These are phyloP conservation scores for Agrocybe pediades DNA, from an alignment of 768 basidiomycete genomes.

Conservation along the genomic window DNA sequence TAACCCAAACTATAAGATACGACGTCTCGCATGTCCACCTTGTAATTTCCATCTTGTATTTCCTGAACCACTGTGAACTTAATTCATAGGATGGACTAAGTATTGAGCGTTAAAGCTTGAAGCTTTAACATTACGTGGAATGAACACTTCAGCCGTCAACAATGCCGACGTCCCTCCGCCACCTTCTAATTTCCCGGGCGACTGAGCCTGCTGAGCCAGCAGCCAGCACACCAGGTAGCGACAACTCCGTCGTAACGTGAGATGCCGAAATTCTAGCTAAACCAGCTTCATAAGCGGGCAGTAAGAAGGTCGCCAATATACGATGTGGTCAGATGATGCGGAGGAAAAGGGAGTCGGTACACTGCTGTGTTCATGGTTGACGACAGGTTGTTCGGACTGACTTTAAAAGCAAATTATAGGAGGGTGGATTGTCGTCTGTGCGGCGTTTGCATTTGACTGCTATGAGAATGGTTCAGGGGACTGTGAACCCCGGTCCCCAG, in stretches of 20 bases:
- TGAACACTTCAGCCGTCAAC: slow-evolving; percentile 67
- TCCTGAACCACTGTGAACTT: no score
- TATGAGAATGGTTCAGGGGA: no score
- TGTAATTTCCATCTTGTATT: no score
- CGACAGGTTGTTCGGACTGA: slow-evolving; percentile 57
- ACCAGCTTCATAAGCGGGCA: slow-evolving; percentile 79
- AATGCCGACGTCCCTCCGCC: slow-evolving; percentile 42
- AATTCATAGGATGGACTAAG: no score
- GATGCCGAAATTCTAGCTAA: slow-evolving; percentile 73
- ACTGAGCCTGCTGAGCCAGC: slow-evolving; percentile 42
- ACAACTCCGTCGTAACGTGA: slow-evolving; percentile 75
- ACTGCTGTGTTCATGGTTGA: slow-evolving; percentile 14
- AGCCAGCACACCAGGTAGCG: slow-evolving; percentile 65
- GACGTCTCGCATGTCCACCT: no score
- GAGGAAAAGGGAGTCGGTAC: slow-evolving; percentile 43
- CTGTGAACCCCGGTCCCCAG: no score
- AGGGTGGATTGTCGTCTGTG: slow-evolving; percentile 70
- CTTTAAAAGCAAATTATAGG: slow-evolving; percentile 54
- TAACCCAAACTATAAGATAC: no score
- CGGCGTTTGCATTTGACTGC: no score
- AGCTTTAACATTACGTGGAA: no score
- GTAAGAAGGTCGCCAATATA: slow-evolving; percentile 71
- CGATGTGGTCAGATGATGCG: slow-evolving; percentile 44
- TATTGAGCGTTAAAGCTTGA: no score
- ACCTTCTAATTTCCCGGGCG: no score